Evolutionary conservation across 176 grass and related monocot species (phyloP).

Genomic region (Coix lacrymajobi): DNA sequence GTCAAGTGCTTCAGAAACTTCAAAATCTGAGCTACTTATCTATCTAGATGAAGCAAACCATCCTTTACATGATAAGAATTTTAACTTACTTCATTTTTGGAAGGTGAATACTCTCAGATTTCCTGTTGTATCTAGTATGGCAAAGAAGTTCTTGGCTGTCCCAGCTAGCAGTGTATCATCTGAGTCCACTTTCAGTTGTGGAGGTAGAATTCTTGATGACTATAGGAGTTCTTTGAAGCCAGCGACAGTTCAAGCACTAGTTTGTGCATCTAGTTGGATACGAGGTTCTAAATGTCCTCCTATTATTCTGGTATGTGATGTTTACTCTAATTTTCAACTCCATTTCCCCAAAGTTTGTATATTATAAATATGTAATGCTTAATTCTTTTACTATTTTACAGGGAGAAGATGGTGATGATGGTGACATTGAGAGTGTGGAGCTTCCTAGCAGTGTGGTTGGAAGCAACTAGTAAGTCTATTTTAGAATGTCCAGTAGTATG

Average conservation of each 20-base stretch:
- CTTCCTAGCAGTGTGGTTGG: too few relatives aligned
- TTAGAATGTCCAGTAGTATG: too few relatives aligned
- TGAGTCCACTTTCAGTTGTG: too few relatives aligned
- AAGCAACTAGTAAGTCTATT: too few relatives aligned
- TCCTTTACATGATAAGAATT: not conserved
- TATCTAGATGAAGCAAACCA: not conserved
- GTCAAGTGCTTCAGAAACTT: not conserved
- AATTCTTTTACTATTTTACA: not conserved
- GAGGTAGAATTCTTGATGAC: not conserved
- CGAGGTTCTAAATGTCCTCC: not conserved
- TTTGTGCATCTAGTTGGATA: not conserved
- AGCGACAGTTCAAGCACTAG: not conserved
- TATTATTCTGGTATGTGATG: not conserved
- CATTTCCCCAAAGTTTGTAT: too few relatives aligned
- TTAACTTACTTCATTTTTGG: not conserved
- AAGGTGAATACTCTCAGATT: not conserved
- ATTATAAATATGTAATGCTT: not conserved
- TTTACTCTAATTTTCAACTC: not conserved
- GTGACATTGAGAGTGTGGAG: not conserved
- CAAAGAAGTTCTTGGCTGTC: not conserved
- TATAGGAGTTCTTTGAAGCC: not conserved
- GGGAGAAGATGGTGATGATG: not conserved
- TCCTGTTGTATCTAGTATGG: not conserved
- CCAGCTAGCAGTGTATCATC: not conserved
- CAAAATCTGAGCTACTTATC: not conserved